Conservation (phyloP, 2,329 filamentous ascomycete genomes). For the Colletotrichum sidae region DNA sequence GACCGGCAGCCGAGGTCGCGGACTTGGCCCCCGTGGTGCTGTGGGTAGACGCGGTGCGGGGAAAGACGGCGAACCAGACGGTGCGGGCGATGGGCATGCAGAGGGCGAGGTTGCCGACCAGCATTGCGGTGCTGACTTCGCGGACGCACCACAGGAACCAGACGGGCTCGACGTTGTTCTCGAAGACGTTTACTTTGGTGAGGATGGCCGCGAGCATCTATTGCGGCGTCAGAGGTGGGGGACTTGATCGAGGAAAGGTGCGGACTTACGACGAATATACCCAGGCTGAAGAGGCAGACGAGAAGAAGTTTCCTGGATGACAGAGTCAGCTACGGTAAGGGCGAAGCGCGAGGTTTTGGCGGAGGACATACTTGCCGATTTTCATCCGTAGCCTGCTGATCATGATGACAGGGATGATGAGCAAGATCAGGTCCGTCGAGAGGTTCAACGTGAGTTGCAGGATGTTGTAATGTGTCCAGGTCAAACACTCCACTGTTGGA, state of each 20-base stretch:
- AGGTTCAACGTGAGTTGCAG: conserved; percentile 33
- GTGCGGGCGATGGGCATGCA: conserved; percentile 23
- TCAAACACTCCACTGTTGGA: conserved; percentile 25
- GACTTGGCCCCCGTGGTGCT: neutral
- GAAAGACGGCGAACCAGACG: conserved; percentile 24
- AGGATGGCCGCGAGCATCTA: conserved; percentile 32
- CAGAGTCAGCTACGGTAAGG: neutral
- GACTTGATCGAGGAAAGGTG: fast-evolving
- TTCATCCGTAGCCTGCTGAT: conserved; percentile 30
- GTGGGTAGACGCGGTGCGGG: neutral
- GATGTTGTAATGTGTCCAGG: conserved; percentile 30
- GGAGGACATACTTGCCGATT: conserved; percentile 19
- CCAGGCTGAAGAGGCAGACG: conserved; percentile 30
- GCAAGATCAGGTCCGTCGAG: conserved; percentile 30
- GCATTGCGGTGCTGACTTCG: conserved; percentile 33
- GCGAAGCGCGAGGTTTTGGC: too few species aligned
- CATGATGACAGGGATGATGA: conserved; percentile 23
- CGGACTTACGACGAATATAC: conserved; percentile 26
- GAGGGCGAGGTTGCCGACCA: conserved; percentile 33
- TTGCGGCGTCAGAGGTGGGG: too few species aligned
- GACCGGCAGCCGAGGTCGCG: neutral
- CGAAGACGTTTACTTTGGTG: conserved; percentile 25
- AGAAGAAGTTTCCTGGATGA: conserved; percentile 23
- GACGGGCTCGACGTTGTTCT: conserved; percentile 9
- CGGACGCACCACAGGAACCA: conserved; percentile 36